Evolutionary conservation across 106 monocot species (phyloP).

Genomic region (Dioscorea alata): DNA sequence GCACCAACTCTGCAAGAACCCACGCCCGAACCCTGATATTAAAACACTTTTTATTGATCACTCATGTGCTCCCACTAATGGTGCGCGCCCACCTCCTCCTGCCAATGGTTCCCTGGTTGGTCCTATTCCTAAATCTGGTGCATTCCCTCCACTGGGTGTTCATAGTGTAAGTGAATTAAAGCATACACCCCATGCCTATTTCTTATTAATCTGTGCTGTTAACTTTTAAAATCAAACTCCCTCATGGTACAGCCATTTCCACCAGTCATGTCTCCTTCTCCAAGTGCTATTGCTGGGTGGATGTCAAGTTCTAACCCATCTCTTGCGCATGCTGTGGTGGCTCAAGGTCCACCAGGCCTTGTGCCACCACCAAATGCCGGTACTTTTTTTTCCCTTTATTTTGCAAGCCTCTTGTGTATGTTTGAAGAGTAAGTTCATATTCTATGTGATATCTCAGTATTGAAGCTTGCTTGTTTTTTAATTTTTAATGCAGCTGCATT

Average conservation of each 20-base stretch:
- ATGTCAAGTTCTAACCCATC: conserved; percentile 4
- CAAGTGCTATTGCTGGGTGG: conserved; percentile 1
- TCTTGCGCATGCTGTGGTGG: background rate
- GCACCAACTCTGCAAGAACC: conserved; percentile 4
- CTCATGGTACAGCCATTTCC: background rate
- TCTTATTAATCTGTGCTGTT: background rate
- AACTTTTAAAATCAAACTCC: background rate
- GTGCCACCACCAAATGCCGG: background rate
- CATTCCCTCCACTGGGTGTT: background rate
- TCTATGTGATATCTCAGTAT: background rate
- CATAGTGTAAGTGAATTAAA: background rate
- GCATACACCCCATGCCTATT: background rate
- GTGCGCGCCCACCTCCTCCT: background rate
- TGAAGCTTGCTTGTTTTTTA: background rate
- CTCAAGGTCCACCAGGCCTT: background rate
- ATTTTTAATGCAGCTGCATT: background rate
- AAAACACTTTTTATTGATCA: conserved; percentile 5
- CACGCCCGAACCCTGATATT: background rate
- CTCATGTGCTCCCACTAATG: background rate
- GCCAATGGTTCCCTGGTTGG: background rate
- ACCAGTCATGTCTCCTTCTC: background rate
- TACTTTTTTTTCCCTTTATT: background rate
- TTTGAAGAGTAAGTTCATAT: background rate
- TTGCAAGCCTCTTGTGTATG: background rate
- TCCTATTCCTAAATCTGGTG: background rate